Evolutionary conservation across 345 rosid genomes (phyloP), one percentile per base, ranked within the genome.

Genomic region (Murraya koenigii): DNA sequence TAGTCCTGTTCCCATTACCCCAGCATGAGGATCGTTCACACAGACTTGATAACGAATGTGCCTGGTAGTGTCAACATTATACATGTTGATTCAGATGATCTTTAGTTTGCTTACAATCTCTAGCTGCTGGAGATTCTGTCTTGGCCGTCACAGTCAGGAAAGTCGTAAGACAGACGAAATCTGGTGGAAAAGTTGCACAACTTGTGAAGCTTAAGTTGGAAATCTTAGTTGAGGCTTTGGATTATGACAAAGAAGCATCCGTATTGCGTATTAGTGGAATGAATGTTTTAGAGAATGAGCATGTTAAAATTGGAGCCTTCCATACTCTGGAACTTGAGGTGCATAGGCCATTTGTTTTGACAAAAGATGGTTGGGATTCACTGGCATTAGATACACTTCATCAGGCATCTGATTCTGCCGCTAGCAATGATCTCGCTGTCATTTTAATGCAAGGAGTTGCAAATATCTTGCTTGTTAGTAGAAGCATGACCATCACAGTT

Each of bases 391-490:
- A 95, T 81, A 76, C 87, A 69, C 93, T 95, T 84, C 87, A 79
- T 69, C 98, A 93, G 81, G 98, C 98, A 70, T 84, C 98, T 75
- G 98, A 93, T 86, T 94, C 96, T 54, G 84, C 92, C 14, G 47
- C 47, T 10, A 90, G 97, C 88, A 93, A 98, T 71, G 99, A 95
- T 86, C 90, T 95, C 33, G 95, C 93, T 75, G 87, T 95, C 79
- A 81, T 93, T 84, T 81, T 93, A 79, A 90, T 95, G 99, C 98
- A 93, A 92, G 99, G 98, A 82, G 80, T 93, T 71, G 97, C 92
- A 35, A 86, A 92, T 60, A 78, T 93, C 66, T 75, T 90, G 62
- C 96, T 95, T 72, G 86, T 95, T 15, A 97, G 99, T 71, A 92
- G 81, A 95, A 41, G 47, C 47, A 41, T 41, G 47, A 41, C 47